These are phyloP conservation scores for Beauveria asiatica DNA, from an alignment of 2,329 filamentous ascomycete genomes.

Conservation along the genomic window DNA sequence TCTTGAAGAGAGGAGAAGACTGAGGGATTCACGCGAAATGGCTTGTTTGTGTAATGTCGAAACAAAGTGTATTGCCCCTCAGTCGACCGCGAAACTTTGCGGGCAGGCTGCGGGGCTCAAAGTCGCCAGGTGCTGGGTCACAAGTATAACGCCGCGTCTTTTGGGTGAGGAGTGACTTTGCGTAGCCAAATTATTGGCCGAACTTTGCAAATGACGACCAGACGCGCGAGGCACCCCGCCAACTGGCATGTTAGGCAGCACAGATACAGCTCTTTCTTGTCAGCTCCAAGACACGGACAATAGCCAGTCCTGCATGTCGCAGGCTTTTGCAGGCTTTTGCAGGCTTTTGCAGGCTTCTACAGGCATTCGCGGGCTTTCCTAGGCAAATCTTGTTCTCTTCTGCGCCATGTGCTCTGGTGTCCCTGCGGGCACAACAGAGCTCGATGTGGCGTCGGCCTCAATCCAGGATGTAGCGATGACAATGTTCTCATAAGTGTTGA, in stretches of 20 bases:
- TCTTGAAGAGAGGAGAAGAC: conserved; percentile 3
- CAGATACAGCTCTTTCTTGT: neutral
- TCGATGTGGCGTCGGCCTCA: too few relatives aligned
- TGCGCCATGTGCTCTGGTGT: neutral
- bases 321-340: neutral
- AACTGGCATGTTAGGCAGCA: neutral
- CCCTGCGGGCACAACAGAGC: neutral
- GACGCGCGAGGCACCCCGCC: neutral
- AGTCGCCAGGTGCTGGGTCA: neutral
- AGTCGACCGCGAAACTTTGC: neutral
- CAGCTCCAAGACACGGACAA: neutral
- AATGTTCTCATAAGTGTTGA: neutral
- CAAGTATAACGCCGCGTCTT: conserved; percentile 7
- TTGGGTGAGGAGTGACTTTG: conserved; percentile 2
- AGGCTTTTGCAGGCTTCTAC: neutral
- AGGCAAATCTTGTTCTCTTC: neutral
- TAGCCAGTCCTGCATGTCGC: neutral
- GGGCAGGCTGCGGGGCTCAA: neutral
- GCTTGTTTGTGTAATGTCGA: conserved; percentile 10
- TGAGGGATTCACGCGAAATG: conserved; percentile 1
- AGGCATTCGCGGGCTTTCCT: neutral
- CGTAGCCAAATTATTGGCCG: neutral
- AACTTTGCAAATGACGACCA: neutral
- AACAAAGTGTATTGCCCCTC: conserved; percentile 7
- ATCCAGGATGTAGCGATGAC: neutral